A percentile compares a stretch with the other conserved stretches of the same genome.
Evolutionary conservation across 2,329 filamentous ascomycete species (phyloP).

Genomic region (Aaosphaeria arxii): DNA sequence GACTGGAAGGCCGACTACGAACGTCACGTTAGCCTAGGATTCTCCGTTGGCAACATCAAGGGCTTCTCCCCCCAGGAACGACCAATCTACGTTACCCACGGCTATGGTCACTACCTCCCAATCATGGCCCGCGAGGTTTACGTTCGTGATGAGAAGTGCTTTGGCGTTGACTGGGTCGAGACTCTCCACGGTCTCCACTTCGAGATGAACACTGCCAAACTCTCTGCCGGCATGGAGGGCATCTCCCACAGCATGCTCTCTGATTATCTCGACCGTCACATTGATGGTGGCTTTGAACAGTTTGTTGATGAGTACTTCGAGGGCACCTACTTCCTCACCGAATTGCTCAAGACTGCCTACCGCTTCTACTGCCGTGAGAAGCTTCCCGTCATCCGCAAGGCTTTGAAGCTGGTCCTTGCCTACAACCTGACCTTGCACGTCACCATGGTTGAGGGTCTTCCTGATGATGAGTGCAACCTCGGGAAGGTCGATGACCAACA

Average conservation of each 20-base stretch:
- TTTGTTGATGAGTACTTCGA: constrained; percentile 97
- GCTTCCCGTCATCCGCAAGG: constrained; percentile 87
- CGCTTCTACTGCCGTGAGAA: constrained; percentile 88
- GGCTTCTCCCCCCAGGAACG: constrained; percentile 65
- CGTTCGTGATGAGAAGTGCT: constrained; percentile 87
- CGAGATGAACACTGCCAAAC: constrained; percentile 80
- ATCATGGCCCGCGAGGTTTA: constrained; percentile 93
- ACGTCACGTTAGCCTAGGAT: constrained; percentile 79
- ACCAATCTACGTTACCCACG: constrained; percentile 90
- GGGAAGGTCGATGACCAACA: constrained; percentile 83
- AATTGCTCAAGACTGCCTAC: constrained; percentile 94
- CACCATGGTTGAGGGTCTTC: constrained; percentile 87
- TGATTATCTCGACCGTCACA: constrained; percentile 92
- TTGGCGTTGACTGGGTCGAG: constrained; percentile 92
- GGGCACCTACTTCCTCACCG: constrained; percentile 89
- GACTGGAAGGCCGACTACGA: constrained; percentile 98
- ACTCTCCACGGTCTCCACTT: constrained; percentile 74
- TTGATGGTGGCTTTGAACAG: constrained; percentile 85
- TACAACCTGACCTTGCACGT: constrained; percentile 96
- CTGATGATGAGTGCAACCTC: constrained; percentile 73
- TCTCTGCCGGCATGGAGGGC: constrained; percentile 86
- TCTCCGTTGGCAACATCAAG: constrained; percentile 94
- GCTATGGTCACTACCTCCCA: constrained; percentile 88
- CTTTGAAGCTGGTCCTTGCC: constrained; percentile 87
- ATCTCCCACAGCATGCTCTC: constrained; percentile 77